Conservation (phyloP, 192 early-diverging fungal genomes). For the Backusella morwellensis region DNA sequence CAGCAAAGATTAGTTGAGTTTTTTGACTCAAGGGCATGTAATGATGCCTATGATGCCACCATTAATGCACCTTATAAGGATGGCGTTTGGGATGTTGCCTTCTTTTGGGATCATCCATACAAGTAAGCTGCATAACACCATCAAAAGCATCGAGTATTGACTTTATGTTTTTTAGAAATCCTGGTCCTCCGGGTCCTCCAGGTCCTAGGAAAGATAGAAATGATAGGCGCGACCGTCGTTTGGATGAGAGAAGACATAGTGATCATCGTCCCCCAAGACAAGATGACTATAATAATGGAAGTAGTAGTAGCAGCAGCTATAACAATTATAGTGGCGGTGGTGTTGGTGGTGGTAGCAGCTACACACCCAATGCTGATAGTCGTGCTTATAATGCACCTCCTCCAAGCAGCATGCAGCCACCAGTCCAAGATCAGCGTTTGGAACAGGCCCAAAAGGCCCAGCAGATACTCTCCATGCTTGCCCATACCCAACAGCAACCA, state of each 20-base stretch:
- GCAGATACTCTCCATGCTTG: constrained; percentile 24
- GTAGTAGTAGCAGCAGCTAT: background rate
- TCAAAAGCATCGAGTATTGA: background rate
- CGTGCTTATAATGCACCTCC: background rate
- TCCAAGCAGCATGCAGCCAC: background rate
- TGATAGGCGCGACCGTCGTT: constrained; percentile 25
- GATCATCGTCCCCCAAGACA: background rate
- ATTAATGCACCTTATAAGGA: constrained; percentile 31
- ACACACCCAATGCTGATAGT: background rate
- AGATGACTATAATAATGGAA: background rate
- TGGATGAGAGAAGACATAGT: background rate
- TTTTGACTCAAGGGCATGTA: constrained; percentile 43
- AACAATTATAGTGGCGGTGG: background rate
- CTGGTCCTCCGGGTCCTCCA: background rate
- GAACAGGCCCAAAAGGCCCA: constrained; percentile 35
- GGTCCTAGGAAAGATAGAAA: constrained; percentile 18
- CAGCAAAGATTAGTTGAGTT: constrained; percentile 48
- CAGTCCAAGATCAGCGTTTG: constrained; percentile 10
- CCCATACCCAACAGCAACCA: constrained; percentile 13
- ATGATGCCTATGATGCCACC: constrained; percentile 33
- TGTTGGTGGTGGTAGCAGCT: background rate
- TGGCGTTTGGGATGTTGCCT: constrained; percentile 38
- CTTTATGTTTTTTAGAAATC: background rate
- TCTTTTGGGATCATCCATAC: constrained; percentile 43
- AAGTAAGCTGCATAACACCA: constrained; percentile 13